Evolutionary conservation across 2,329 filamentous ascomycete species (phyloP).

Genomic region (Diplocarpon rosae): DNA sequence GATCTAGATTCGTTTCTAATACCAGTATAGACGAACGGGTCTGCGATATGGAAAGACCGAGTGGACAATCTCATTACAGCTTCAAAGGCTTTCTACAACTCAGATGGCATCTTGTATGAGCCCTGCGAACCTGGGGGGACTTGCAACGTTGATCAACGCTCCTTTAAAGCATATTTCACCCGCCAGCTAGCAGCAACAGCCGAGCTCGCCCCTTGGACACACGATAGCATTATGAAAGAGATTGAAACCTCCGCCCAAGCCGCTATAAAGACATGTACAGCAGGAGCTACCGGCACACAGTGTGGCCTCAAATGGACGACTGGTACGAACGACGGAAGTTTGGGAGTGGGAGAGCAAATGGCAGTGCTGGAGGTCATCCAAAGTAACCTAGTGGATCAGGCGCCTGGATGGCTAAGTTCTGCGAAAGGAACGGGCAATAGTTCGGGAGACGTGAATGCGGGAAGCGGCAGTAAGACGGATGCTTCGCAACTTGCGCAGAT

Average conservation of each 20-base stretch:
- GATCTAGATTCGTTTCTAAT: slow-evolving; percentile 1
- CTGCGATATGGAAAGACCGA: slow-evolving; percentile 42
- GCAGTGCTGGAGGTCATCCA: slow-evolving; percentile 51
- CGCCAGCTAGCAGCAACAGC: slow-evolving; percentile 51
- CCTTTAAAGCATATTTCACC: slow-evolving; percentile 52
- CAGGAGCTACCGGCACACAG: slow-evolving; percentile 44
- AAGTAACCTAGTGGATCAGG: slow-evolving; percentile 29
- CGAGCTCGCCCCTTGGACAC: slow-evolving; percentile 51
- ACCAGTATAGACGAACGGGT: slow-evolving; percentile 20
- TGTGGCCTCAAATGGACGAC: slow-evolving; percentile 52
- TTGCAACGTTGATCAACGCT: slow-evolving; percentile 51
- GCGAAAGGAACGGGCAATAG: slow-evolving; percentile 35
- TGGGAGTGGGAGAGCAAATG: slow-evolving; percentile 63
- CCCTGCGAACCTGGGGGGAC: slow-evolving; percentile 45
- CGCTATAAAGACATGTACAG: slow-evolving; percentile 46
- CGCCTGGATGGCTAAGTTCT: slow-evolving; percentile 24
- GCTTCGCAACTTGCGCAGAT: slow-evolving; percentile 6
- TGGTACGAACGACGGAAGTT: slow-evolving; percentile 40
- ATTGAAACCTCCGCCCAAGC: slow-evolving; percentile 41
- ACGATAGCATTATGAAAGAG: slow-evolving; percentile 39
- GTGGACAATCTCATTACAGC: slow-evolving; percentile 44
- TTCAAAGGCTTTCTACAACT: slow-evolving; percentile 42
- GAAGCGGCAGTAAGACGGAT: slow-evolving; percentile 1
- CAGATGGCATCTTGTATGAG: slow-evolving; percentile 52
- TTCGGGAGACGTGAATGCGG: slow-evolving; percentile 20